These are phyloP conservation scores for Epichloe festucae DNA, from an alignment of 2,329 filamentous ascomycete species.

Conservation along the genomic window DNA sequence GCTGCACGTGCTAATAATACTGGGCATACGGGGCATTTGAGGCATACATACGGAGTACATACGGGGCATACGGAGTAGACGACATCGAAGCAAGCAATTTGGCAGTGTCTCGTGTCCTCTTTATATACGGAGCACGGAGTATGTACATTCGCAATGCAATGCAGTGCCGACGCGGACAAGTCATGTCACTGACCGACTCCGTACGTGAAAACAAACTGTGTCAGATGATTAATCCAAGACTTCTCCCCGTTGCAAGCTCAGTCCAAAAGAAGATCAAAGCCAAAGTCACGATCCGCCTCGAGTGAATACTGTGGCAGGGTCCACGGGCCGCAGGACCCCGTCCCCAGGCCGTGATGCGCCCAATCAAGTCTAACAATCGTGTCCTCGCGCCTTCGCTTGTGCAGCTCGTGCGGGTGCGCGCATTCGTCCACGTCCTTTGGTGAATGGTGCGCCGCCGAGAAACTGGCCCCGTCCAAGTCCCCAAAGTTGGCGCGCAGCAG, in stretches of 20 bases:
- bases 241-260: conserved; percentile 10
- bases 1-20: not conserved
- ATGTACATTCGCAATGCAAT: not conserved
- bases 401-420: conserved; percentile 48
- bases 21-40: too few relatives aligned
- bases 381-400: conserved; percentile 32
- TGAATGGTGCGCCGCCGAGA: conserved; percentile 43
- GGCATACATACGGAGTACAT: too few relatives aligned
- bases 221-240: too few relatives aligned
- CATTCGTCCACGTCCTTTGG: conserved; percentile 39
- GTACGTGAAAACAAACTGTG: too few relatives aligned
- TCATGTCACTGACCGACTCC: not conserved
- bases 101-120: not conserved
- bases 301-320: conserved; percentile 36
- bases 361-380: conserved; percentile 46
- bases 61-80: not conserved
- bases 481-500: conserved; percentile 33
- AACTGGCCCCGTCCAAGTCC: conserved; percentile 35
- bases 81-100: not conserved
- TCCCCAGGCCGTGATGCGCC: conserved; percentile 49
- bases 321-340: conserved; percentile 47
- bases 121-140: not conserved
- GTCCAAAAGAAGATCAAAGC: conserved; percentile 31
- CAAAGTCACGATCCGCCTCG: conserved; percentile 26
- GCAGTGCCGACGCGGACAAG: not conserved